Base-by-base conservation (phyloP, 23 red algal genomes). In the Gracilaria vermiculophylla region DNA sequence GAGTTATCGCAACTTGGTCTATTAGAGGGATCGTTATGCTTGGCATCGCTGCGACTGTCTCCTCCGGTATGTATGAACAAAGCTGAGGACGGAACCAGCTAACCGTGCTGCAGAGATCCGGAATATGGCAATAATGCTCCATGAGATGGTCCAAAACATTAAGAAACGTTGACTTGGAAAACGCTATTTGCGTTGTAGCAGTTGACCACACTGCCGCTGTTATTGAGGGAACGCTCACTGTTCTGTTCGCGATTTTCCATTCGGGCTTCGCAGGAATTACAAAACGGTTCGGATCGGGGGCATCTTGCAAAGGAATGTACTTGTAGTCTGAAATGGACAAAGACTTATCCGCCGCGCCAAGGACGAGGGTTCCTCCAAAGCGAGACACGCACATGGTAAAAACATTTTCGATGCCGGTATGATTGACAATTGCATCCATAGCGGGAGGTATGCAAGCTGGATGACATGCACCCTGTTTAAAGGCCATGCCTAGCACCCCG, bases 71-170 rank as follows among this genome's bases (percentile, higher is more conserved):
- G n/a, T 13, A 64, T 10, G 58, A 60, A 53, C 88, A 92, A 12
- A 27, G 3, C 32, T 92, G 88, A 48, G 88, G 88, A 24, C 88
- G 88, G 28, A 92, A 92, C 88, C 88, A 92, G 43, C 69, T 50
- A 12, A 14, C 32, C 11, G 49, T 45, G 5, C 40, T 83, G 69
- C 88, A 92, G 6, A 92, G 64, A 28, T 52, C 71, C 2, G 60
- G 61, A 25, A 92, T 74, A 25, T 92, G 64, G 42, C 88, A 92
- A 41, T 92, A 92, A 48, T 80, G 51, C 69, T 71, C 70, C 62
- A 60, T 70, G 27, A 92, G 88, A 43, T 71, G 51, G 37, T 41
- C 36, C 14, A 92, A 36, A 27, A 92, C 33, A 39, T 77, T 43
- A 45, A 92, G 69, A 39, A 92, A 92, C 25, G 78, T 62, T 7